phyloP scores from a whole-genome alignment of 352 stramenopile species.

The Phytopythium cucurbitacearum region DNA sequence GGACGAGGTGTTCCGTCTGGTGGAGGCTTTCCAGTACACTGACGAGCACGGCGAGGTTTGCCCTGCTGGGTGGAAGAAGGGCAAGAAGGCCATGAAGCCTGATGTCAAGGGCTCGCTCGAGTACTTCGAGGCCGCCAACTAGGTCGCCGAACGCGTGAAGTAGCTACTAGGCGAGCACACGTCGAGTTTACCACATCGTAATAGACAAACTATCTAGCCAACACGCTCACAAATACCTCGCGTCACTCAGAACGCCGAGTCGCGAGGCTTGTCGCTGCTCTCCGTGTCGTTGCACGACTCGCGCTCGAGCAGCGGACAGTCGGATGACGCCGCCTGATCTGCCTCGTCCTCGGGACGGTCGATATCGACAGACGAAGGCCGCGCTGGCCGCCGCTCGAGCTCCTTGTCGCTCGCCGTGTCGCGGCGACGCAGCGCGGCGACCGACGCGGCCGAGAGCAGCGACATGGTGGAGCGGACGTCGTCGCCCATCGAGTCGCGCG shows the following conservation, averaged over 20 bases:
- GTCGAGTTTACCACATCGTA: too few relatives aligned
- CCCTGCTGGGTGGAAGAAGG: slow-evolving; percentile 91
- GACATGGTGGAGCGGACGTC: slow-evolving; percentile 7
- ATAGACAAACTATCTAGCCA: too few relatives aligned
- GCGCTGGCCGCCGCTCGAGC: neutral
- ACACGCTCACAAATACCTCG: too few relatives aligned
- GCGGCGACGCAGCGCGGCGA: neutral
- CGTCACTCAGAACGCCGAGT: too few relatives aligned
- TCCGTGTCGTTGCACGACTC: too few relatives aligned
- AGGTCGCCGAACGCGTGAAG: neutral
- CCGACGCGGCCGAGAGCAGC: slow-evolving; percentile 3
- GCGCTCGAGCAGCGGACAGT: too few relatives aligned
- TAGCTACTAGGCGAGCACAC: too few relatives aligned
- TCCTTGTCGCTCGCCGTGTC: slow-evolving; percentile 4
- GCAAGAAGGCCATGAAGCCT: slow-evolving; percentile 81
- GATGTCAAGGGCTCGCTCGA: slow-evolving; percentile 71
- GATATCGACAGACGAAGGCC: too few relatives aligned
- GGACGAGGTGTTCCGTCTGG: slow-evolving; percentile 88
- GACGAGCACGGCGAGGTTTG: slow-evolving; percentile 90
- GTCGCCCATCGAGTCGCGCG: slow-evolving; percentile 1
- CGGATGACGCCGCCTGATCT: too few relatives aligned
- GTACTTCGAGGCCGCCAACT: slow-evolving; percentile 53
- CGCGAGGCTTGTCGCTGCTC: too few relatives aligned
- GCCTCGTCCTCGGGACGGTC: too few relatives aligned
- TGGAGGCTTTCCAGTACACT: slow-evolving; percentile 91